Evolutionary conservation across 306 rosid genomes (phyloP), one percentile per base, ranked within the genome.

Genomic region (Pyrus pyrifolia): DNA sequence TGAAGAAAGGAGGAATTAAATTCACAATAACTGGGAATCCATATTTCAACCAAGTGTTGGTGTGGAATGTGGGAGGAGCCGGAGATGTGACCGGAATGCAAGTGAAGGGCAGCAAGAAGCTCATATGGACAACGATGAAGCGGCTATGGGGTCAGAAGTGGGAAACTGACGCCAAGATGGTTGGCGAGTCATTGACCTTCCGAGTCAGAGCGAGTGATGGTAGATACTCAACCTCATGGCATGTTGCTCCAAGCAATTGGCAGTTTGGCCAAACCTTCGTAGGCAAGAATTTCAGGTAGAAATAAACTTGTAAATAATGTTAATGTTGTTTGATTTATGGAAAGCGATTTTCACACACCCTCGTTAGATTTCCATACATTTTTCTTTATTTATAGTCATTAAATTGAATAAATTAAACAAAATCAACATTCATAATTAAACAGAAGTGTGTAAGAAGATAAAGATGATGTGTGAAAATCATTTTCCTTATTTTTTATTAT

Each of bases 61-160:
- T 91, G 59, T 87, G 89, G 88, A 92, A 38, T 38, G 42, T 38
- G 42, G 42, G 42, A 38, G 42, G 42, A 38, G 42, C 42, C 2
- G 42, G 42, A 8, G 96, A 91, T 21, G 40, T 90, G 15, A 55
- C 25, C 6, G 22, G 79, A 40, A 61, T 91, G 35, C 83, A 72
- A 30, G 96, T 94, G 84, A 94, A 86, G 85, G 95, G 97, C 30
- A 25, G 71, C 27, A 14, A 81, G 15, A 87, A 92, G 18, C 87
- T 88, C 27, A 66, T 84, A 68, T 94, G 97, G 97, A 88, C 87
- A 22, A 4, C 62, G 0, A 63, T 92, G 90, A 76, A 55, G 78
- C 42, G 96, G 23, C 44, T 55, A 77, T 94, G 96, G 98, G 98
- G 95, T 52, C 91, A 89, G 85, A 91, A 78, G 76, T 94, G 98